phyloP scores from a whole-genome alignment of 2,329 filamentous ascomycete genomes.

The Ustulina deusta region DNA sequence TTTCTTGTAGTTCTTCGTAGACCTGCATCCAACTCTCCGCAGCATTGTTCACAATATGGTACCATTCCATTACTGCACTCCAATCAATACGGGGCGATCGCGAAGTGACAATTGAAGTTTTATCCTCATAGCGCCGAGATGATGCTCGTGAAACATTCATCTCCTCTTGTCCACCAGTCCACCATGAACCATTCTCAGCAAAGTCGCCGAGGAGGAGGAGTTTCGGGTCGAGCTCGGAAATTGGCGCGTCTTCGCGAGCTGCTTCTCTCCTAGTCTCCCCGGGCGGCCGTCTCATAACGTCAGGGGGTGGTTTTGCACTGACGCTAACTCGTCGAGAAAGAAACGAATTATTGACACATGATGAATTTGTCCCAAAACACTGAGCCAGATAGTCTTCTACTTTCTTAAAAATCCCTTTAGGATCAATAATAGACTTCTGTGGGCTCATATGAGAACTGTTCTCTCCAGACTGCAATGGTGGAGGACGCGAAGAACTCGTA shows the following conservation, averaged over 20 bases:
- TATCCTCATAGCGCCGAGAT: constrained; percentile 52
- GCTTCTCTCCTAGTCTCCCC: constrained; percentile 52
- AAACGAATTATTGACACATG: constrained; percentile 84
- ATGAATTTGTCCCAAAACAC: constrained; percentile 76
- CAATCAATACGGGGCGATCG: constrained; percentile 81
- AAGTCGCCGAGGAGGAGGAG: constrained; percentile 79
- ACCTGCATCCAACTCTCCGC: constrained; percentile 74
- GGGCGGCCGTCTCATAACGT: constrained; percentile 49
- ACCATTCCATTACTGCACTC: constrained; percentile 79
- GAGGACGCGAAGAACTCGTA: constrained; percentile 42
- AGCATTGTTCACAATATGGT: constrained; percentile 74
- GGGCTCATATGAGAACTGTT: constrained; percentile 25
- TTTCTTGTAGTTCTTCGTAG: constrained; percentile 65
- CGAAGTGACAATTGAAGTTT: constrained; percentile 61
- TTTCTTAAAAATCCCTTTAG: constrained; percentile 75
- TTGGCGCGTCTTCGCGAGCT: constrained; percentile 54
- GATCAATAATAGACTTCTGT: constrained; percentile 50
- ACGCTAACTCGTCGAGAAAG: constrained; percentile 60
- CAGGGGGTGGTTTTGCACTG: constrained; percentile 47
- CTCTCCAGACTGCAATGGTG: constrained; percentile 22
- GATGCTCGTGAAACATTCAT: constrained; percentile 50
- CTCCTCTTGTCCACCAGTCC: constrained; percentile 72
- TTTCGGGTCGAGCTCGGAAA: constrained; percentile 79
- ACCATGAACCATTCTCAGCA: constrained; percentile 86
- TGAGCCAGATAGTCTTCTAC: constrained; percentile 81